phyloP scores from a whole-genome alignment of 2,329 filamentous ascomycete genomes.

The Chrysosporium keratinophilum region DNA sequence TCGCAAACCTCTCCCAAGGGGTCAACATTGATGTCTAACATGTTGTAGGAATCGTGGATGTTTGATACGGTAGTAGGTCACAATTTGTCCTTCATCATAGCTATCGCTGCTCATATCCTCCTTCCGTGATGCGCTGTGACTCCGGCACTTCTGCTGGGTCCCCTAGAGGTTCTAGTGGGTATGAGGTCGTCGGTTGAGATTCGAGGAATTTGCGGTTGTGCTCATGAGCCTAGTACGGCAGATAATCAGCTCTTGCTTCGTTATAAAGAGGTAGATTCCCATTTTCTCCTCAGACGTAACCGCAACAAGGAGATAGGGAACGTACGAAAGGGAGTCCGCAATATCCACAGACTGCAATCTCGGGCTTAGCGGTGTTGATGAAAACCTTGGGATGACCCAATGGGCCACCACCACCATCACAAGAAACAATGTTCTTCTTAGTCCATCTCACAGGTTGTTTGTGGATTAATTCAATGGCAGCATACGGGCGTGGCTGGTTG shows the following conservation, averaged over 20 bases:
- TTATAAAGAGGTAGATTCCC: background rate
- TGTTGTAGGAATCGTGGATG: background rate
- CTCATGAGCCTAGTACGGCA: constrained; percentile 62
- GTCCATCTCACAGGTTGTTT: constrained; percentile 90
- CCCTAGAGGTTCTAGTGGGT: constrained; percentile 60
- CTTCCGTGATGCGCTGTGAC: constrained; percentile 49
- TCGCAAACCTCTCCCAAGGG: too few species aligned
- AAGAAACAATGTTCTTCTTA: constrained; percentile 68
- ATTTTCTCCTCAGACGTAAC: background rate
- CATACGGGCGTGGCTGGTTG: constrained; percentile 67
- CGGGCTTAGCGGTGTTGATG: constrained; percentile 96
- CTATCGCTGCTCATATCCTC: constrained; percentile 52
- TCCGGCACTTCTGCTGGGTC: constrained; percentile 50
- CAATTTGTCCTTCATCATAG: constrained; percentile 18
- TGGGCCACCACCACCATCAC: constrained; percentile 85
- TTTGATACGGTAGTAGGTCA: background rate
- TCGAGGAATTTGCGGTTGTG: constrained; percentile 77
- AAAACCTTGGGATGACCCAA: constrained; percentile 86
- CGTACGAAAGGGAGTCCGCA: constrained; percentile 88
- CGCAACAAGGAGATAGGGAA: constrained; percentile 20
- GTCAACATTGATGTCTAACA: background rate
- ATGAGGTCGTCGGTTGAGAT: constrained; percentile 67
- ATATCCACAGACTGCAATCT: constrained; percentile 84
- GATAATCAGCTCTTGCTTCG: constrained; percentile 3
- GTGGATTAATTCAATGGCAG: constrained; percentile 93